Base-by-base conservation (phyloP, 2,329 filamentous ascomycete species). In the Venturia asperata region DNA sequence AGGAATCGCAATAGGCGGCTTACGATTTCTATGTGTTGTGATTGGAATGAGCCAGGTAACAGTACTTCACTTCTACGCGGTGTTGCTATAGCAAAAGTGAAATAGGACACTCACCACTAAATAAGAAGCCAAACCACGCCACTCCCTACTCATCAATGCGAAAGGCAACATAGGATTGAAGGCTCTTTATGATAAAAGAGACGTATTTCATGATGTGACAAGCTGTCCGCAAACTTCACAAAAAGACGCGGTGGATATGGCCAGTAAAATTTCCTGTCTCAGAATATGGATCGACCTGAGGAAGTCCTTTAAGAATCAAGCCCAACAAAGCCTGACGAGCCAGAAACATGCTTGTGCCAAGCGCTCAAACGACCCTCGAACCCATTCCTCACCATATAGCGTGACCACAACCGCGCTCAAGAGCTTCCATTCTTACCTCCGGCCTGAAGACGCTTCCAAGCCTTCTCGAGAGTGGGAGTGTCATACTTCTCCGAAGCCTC, bases 51-150 rank as follows among this genome's bases (percentile, higher is more conserved):
- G 52, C 13, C 30, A 58, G 52, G 52, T 5, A 58, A 37, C 52
- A 11, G n/a, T 9, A 37, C 15, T 21, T 58, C 52, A 58, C 52
- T 58, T 37, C 19, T 4, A 58, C 52, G 30, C 52, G 37, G 30
- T 58, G 30, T 58, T 37, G 30, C 15, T 19, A 37, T 37, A 58
- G 30, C 52, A 58, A 10, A 58, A 37, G 52, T 58, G 52, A 58
- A n/a, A 37, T 37, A 15, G 7, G 1, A 15, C 52, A 9, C 52
- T 37, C 30, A 37, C 30, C 27, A 58, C 52, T n/a, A 7, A 21
- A 58, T 1, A 24, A 21, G 6, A 10, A 34, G 52, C 19, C 37
- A n/a, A 21, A 34, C 21, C 19, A 58, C 27, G 27, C 52, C 27
- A 34, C 52, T 13, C 19, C 9, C 4, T 5, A 0, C 19, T 37